A percentile compares a stretch with the other conserved stretches of the same genome.
These are phyloP conservation scores for Begonia masoniana DNA, from an alignment of 306 rosid species.

Conservation along the genomic window DNA sequence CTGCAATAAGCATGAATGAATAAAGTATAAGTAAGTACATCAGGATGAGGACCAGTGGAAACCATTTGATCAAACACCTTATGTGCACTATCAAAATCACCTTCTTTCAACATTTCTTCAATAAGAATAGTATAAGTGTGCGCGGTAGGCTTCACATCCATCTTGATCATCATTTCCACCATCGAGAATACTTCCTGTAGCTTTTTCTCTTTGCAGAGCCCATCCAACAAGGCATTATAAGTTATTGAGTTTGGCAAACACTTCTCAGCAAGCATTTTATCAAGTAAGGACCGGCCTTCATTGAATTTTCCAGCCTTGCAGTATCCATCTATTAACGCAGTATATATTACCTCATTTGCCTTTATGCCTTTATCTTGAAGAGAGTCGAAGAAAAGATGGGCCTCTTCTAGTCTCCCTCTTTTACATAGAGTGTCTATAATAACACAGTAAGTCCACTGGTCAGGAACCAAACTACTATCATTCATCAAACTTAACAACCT, in stretches of 20 bases:
- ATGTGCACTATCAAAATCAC: slow-evolving; percentile 41
- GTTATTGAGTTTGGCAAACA: slow-evolving; percentile 52
- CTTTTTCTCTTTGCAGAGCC: slow-evolving; percentile 53
- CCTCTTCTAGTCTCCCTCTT: slow-evolving; percentile 46
- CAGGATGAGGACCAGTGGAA: slow-evolving; percentile 51
- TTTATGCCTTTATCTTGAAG: slow-evolving; percentile 39
- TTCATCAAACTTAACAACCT: slow-evolving; percentile 59
- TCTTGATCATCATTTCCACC: slow-evolving; percentile 40
- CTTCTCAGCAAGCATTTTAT: slow-evolving; percentile 52
- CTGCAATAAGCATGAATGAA: slow-evolving; percentile 65
- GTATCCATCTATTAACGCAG: slow-evolving; percentile 67
- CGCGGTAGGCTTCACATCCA: slow-evolving; percentile 39
- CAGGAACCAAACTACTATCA: slow-evolving; percentile 52
- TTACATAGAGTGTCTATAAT: slow-evolving; percentile 47
- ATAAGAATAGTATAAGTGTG: slow-evolving; percentile 50
- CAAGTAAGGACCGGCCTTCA: slow-evolving; percentile 38
- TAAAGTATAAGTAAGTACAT: slow-evolving; percentile 51
- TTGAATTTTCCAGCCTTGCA: slow-evolving; percentile 49
- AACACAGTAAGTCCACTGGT: slow-evolving; percentile 43
- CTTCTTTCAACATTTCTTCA: slow-evolving; percentile 41
- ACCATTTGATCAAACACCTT: slow-evolving; percentile 31
- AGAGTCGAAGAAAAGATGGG: slow-evolving; percentile 42
- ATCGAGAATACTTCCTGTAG: slow-evolving; percentile 36
- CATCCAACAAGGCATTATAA: slow-evolving; percentile 54
- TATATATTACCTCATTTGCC: slow-evolving; percentile 42